Base-by-base conservation (phyloP, 768 basidiomycete species). In the Tylopilus balloui region DNA sequence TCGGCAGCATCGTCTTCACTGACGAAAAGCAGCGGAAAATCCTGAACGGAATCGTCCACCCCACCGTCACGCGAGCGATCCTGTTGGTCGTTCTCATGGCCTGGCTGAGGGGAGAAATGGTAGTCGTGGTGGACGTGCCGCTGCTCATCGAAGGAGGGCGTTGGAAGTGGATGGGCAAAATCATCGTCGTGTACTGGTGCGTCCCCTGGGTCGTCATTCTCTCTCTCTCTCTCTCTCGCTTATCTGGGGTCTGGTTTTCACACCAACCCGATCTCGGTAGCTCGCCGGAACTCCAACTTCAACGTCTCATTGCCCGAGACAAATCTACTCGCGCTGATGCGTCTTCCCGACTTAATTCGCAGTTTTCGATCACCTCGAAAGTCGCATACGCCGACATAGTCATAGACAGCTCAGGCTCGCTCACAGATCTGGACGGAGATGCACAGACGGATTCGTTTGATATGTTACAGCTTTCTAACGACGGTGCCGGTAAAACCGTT, bases 131-230 rank as follows among this genome's bases (percentile, higher is more conserved):
- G 56, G 96, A 98, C 66, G 88, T 96, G 6, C 96, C 96, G 27
- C 69, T 98, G 43, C 72, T 99, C 48, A 85, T 99, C 48, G 96
- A 99, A 65, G 83, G 88, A 1, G 85, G 85, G 2, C 62, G 96
- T 29, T 92, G 86, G 81, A 81, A 78, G 60, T 86, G 80, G 77
- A 86, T 93, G 38, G 92, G 84, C 4, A 77, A 78, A 53, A 82
- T 97, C 20, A 76, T 93, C 3, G 84, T 99, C 10, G 93, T 96
- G 6, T 94, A 92, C 63, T 96, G 93, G 95, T 96, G 46, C 42
- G 37, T 39, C 4, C 6, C 25, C 12, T 11, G 15, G 3, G 23
- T 24, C 21, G 6, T 29, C 36, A n/a, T n/a, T n/a, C n/a, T n/a
- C n/a, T 17, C n/a, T 6, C 27, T 35, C 14, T 39, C 20, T 36